These are phyloP conservation scores for Colletotrichum gloeosporioides DNA, from an alignment of 2,329 filamentous ascomycete species.

Conservation along the genomic window DNA sequence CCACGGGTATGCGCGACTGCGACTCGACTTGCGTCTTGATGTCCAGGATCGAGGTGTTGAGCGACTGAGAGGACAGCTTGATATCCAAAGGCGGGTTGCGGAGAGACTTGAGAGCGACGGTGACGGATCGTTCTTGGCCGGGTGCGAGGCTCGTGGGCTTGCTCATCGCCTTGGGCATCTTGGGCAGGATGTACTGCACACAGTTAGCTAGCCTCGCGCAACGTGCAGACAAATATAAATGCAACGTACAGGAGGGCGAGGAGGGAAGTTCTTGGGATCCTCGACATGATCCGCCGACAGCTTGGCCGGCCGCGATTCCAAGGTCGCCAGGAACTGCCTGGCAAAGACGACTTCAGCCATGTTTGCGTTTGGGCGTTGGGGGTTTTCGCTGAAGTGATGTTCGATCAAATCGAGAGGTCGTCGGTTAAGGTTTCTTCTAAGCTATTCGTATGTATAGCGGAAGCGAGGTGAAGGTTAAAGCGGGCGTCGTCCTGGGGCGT, in stretches of 20 bases:
- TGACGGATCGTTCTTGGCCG: constrained; percentile 58
- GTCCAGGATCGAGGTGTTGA: constrained; percentile 77
- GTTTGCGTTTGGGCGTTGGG: constrained; percentile 25
- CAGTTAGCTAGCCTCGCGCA: constrained; percentile 1
- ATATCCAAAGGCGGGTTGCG: constrained; percentile 77
- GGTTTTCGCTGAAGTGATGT: neutral
- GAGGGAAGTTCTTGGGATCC: constrained; percentile 79
- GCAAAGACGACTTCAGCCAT: constrained; percentile 90
- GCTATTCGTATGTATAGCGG: neutral
- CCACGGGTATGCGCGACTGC: constrained; percentile 67
- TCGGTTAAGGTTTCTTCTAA: neutral
- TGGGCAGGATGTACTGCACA: constrained; percentile 72
- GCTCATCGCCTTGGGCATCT: constrained; percentile 64
- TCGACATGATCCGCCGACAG: constrained; percentile 90
- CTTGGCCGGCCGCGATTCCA: constrained; percentile 81
- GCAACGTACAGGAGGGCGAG: constrained; percentile 73
- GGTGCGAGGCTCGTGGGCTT: constrained; percentile 53
- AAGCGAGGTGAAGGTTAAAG: neutral
- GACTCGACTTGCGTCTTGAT: constrained; percentile 74
- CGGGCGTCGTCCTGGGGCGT: neutral
- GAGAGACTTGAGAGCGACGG: constrained; percentile 74
- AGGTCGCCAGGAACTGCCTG: constrained; percentile 78
- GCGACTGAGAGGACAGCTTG: constrained; percentile 65
- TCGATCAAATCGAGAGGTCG: neutral
- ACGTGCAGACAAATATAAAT: constrained; percentile 23